Percentiles rank a stretch among this genome's conserved stretches.
Evolutionary conservation across 768 basidiomycete genomes (phyloP).

Genomic region (Termitomyces sp.): DNA sequence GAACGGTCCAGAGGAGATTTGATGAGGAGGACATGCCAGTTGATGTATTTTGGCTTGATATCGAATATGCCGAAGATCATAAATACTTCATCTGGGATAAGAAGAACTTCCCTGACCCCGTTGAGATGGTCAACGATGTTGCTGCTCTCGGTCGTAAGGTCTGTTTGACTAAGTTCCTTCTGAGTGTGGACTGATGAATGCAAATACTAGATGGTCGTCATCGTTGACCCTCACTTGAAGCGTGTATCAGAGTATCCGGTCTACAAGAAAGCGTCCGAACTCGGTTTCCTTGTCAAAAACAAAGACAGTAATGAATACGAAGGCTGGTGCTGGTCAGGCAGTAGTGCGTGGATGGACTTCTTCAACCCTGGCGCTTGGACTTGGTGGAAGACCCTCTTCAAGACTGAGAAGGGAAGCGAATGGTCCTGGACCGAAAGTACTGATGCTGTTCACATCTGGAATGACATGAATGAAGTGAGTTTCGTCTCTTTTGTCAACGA

Average conservation of each 20-base stretch:
- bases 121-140: slow-evolving; percentile 88
- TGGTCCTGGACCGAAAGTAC: slow-evolving; percentile 82
- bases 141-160: slow-evolving; percentile 85
- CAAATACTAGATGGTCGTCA: slow-evolving; percentile 85
- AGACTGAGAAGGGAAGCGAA: slow-evolving; percentile 43
- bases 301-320: slow-evolving; percentile 84
- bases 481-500: background rate
- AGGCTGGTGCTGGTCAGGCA: slow-evolving; percentile 99
- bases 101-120: slow-evolving; percentile 89
- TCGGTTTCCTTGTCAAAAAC: slow-evolving; percentile 78
- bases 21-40: slow-evolving; percentile 95
- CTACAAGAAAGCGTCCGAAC: slow-evolving; percentile 78
- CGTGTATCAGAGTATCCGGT: slow-evolving; percentile 73
- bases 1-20: slow-evolving; percentile 78
- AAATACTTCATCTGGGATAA: slow-evolving; percentile 98
- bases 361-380: slow-evolving; percentile 88
- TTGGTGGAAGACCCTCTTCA: slow-evolving; percentile 89
- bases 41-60: slow-evolving; percentile 96
- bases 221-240: slow-evolving; percentile 95
- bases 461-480: slow-evolving; percentile 97
- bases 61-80: slow-evolving; percentile 91
- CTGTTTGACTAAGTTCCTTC: background rate
- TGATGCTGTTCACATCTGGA: slow-evolving; percentile 89
- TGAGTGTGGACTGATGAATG: slow-evolving; percentile 3
- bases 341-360: slow-evolving; percentile 95